Base-by-base conservation (phyloP, 2,329 filamentous ascomycete species). In the Orbilia oligospora region DNA sequence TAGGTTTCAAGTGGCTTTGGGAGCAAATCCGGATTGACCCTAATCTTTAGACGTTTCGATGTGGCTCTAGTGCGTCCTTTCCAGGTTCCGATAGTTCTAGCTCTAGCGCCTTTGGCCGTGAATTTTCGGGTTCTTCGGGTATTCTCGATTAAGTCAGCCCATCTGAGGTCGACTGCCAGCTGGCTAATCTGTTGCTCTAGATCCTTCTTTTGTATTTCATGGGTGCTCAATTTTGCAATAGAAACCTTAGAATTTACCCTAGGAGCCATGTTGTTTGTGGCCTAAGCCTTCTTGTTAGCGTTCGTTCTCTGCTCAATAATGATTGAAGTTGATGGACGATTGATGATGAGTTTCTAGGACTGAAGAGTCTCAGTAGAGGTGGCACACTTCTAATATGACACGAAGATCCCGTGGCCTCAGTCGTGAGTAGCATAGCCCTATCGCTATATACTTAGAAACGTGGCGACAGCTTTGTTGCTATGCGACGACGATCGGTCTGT, bases 161-260 rank as follows among this genome's bases (percentile, higher is more conserved):
- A 78, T 30, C 48, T 63, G 1, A 77, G 44, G 16, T 56, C 27
- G 3, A 65, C 33, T 18, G 68, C 67, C 5, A 78, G 61, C 4
- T 49, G n/a, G 2, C 46, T 48, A 12, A 78, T 78, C 27, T 64
- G 22, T 18, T 12, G 18, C 33, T 71, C 41, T 5, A 77, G 1
- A 10, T 48, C n/a, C 22, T 44, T 33, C n/a, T 16, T 16, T 5
- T 33, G 18, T 5, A 49, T 38, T 16, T n/a, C 24, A 2, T 1
- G 1, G 1, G 16, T 6, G 1, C 8, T 5, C 10, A 14, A 14
- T 2, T 18, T 24, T 6, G 33, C 44, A 5, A n/a, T 18, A 18
- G 9, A 5, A 6, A 20, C 6, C 8, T 41, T 58, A n/a, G 51
- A 14, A n/a, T n/a, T n/a, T 30, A 16, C 18, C 5, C 10, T 8